A percentile compares a stretch with the other conserved stretches of the same genome.
phyloP scores from a whole-genome alignment of 2,329 filamentous ascomycete species.

The Pseudopyrenochaeta lycopersici region DNA sequence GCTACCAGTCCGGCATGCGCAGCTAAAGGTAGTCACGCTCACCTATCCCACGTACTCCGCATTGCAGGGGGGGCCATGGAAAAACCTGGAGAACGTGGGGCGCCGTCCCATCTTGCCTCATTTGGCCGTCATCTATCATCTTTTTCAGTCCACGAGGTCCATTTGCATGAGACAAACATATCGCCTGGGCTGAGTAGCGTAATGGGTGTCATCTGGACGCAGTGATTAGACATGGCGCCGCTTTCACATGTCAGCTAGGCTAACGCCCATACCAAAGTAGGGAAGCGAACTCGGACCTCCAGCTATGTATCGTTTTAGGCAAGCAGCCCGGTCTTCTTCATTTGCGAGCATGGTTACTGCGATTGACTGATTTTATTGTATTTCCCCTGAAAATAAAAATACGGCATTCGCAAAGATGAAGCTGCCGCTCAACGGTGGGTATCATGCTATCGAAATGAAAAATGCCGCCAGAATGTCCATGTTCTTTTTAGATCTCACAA shows the following conservation, averaged over 20 bases:
- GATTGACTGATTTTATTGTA: no score
- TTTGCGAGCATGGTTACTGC: no score
- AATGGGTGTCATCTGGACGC: background rate
- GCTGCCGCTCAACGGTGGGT: no score
- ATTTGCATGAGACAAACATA: conserved; percentile 15
- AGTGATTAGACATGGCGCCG: background rate
- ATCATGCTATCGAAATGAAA: no score
- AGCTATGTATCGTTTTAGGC: no score
- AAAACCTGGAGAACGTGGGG: conserved; percentile 20
- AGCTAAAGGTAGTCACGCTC: background rate
- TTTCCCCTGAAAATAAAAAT: no score
- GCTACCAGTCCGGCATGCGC: no score
- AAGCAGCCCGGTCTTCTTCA: no score
- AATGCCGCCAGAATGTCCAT: no score
- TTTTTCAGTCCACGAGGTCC: conserved; percentile 22
- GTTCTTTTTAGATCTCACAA: no score
- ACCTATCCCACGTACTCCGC: background rate
- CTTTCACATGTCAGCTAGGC: conserved; percentile 1
- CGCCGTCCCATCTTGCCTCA: conserved; percentile 3
- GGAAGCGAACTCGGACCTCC: no score
- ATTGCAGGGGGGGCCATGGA: background rate
- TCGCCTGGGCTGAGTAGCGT: background rate
- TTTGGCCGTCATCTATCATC: conserved; percentile 8
- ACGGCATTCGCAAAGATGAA: no score
- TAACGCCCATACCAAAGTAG: background rate